phyloP scores from a whole-genome alignment of 768 basidiomycete genomes.

The Suillus tomentosus region DNA sequence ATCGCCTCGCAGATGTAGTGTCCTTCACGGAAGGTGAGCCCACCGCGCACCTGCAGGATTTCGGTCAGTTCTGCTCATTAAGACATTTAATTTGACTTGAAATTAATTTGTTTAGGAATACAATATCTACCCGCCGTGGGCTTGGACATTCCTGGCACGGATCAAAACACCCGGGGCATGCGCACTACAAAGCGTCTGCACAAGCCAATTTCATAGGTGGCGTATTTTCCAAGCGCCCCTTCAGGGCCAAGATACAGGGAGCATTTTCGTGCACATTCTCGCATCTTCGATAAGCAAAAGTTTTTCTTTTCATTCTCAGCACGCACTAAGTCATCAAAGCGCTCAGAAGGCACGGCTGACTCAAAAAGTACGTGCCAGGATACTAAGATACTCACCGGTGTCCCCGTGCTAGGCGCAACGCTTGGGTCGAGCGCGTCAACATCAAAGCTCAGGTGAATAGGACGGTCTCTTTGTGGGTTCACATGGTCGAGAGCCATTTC shows the following conservation, averaged over 20 bases:
- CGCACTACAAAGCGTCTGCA: no score
- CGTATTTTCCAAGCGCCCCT: no score
- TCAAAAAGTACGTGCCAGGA: conserved; percentile 1
- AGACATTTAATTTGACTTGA: conserved; percentile 12
- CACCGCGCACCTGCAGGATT: conserved; percentile 74
- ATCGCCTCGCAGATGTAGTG: conserved; percentile 96
- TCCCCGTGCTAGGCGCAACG: conserved; percentile 66
- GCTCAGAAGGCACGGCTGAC: neutral
- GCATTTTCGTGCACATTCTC: neutral
- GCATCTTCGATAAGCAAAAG: neutral
- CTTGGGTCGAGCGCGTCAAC: conserved; percentile 93
- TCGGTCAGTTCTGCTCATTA: conserved; percentile 5
- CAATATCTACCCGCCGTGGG: neutral
- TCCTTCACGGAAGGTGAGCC: conserved; percentile 96
- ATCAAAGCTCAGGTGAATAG: conserved; percentile 96
- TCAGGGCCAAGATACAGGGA: no score
- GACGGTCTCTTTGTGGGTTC: conserved; percentile 78
- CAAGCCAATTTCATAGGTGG: no score
- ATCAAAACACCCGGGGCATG: neutral
- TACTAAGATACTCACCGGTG: conserved; percentile 57
- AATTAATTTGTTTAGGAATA: neutral
- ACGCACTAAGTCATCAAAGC: neutral
- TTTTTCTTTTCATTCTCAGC: no score
- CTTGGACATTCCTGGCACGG: neutral
- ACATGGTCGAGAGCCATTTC: conserved; percentile 96